Evolutionary conservation across 257 asterid species (phyloP).

Genomic region (Marsdenia floribunda): DNA sequence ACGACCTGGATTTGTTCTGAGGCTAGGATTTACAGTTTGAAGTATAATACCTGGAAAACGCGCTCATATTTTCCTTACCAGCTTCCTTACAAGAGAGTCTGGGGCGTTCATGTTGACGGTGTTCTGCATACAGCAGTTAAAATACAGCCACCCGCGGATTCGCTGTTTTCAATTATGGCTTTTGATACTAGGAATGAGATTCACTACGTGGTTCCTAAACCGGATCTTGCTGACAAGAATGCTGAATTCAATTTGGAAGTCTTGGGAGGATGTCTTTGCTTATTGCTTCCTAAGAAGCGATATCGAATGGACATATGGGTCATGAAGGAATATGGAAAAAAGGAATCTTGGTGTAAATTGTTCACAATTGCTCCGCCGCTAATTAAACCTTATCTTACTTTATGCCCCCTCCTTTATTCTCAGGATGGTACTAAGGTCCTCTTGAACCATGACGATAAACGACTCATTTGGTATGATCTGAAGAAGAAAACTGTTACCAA

Average conservation of each 20-base stretch:
- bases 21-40: constrained; percentile 7
- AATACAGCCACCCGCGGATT: neutral
- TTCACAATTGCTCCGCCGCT: constrained; percentile 2
- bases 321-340: constrained; percentile 10
- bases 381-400: neutral
- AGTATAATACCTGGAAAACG: constrained; percentile 7
- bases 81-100: neutral
- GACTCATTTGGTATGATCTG: constrained; percentile 3
- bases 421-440: constrained; percentile 1
- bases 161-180: constrained; percentile 14
- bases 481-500: constrained; percentile 16
- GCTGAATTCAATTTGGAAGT: neutral
- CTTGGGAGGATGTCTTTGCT: constrained; percentile 7
- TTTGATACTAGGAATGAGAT: constrained; percentile 10
- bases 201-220: constrained; percentile 8
- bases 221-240: neutral
- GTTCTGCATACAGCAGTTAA: constrained; percentile 6
- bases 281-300: neutral
- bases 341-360: constrained; percentile 13
- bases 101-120: constrained; percentile 8
- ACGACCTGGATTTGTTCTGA: constrained; percentile 6
- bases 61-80: constrained; percentile 11
- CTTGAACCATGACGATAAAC: neutral
- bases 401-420: neutral
- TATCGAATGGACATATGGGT: constrained; percentile 12